phyloP scores from a whole-genome alignment of 2,329 filamentous ascomycete species.

The Ambrosiella xylebori region DNA sequence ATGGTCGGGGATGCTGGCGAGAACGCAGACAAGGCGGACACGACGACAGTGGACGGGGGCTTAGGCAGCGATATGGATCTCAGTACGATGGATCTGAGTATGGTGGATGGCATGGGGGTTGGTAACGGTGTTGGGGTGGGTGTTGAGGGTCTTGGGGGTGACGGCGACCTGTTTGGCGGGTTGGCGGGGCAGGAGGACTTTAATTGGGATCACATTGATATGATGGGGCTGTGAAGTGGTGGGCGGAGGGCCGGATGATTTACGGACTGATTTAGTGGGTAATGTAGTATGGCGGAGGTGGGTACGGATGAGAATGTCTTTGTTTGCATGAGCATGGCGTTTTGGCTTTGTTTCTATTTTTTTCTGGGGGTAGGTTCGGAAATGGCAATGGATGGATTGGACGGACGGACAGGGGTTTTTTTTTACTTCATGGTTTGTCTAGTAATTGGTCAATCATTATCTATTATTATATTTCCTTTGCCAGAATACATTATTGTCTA shows the following conservation, averaged over 20 bases:
- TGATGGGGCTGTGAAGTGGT: conserved; percentile 4
- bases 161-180: conserved; percentile 11
- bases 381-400: background rate
- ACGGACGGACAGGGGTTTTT: background rate
- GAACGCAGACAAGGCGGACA: conserved; percentile 11
- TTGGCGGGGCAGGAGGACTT: conserved; percentile 10
- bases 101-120: background rate
- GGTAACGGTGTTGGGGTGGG: conserved; percentile 1
- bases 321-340: too few species aligned
- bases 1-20: conserved; percentile 24
- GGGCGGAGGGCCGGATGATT: too few species aligned
- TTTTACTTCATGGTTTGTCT: background rate
- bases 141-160: background rate
- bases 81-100: conserved; percentile 2
- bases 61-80: conserved; percentile 19
- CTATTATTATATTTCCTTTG: background rate
- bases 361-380: background rate
- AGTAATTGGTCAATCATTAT: background rate
- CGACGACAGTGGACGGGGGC: background rate
- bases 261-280: too few species aligned
- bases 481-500: background rate
- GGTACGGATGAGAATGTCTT: too few species aligned
- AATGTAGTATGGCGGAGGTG: too few species aligned
- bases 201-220: conserved; percentile 11
- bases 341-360: background rate